Evolutionary conservation across 139 green algal genomes (phyloP).

Genomic region (Edaphochlamys debaryana): DNA sequence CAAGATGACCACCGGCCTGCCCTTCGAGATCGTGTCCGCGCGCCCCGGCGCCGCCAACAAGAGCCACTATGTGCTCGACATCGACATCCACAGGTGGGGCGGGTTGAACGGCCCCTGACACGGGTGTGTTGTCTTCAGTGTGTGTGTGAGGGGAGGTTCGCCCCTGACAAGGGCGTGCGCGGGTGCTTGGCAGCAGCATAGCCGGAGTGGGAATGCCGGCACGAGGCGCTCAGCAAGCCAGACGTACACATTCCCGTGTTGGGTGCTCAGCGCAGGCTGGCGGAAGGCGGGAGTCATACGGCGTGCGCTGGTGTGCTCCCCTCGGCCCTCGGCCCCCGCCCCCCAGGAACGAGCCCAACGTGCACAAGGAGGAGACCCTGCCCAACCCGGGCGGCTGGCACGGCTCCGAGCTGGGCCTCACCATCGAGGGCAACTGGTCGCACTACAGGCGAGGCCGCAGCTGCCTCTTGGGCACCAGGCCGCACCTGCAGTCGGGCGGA

Average conservation of each 20-base stretch:
- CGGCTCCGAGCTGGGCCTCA: constrained; percentile 85
- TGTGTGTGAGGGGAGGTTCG: too few relatives aligned
- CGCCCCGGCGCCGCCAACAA: constrained; percentile 57
- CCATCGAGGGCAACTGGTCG: constrained; percentile 92
- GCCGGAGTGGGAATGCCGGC: too few relatives aligned
- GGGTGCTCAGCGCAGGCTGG: too few relatives aligned
- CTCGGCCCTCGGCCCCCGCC: neutral
- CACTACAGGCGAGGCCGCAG: constrained; percentile 71
- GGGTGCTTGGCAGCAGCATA: too few relatives aligned
- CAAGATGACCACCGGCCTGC: constrained; percentile 95
- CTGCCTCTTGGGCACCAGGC: too few relatives aligned
- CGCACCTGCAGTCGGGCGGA: neutral
- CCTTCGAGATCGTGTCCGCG: constrained; percentile 86
- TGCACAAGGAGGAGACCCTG: constrained; percentile 79
- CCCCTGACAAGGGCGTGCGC: too few relatives aligned
- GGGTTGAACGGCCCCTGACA: too few relatives aligned
- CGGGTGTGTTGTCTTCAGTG: too few relatives aligned
- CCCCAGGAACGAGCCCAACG: constrained; percentile 90
- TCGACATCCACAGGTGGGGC: constrained; percentile 90
- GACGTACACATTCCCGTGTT: too few relatives aligned
- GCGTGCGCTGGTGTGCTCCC: too few relatives aligned
- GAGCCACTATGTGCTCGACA: constrained; percentile 92
- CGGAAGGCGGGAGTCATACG: too few relatives aligned
- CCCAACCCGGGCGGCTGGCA: constrained; percentile 85
- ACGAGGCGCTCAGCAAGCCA: too few relatives aligned